Percentiles rank a stretch among this genome's conserved stretches.
Evolutionary conservation across 164 flowering plant species (phyloP).

Genomic region (Stephania yunnanensis): DNA sequence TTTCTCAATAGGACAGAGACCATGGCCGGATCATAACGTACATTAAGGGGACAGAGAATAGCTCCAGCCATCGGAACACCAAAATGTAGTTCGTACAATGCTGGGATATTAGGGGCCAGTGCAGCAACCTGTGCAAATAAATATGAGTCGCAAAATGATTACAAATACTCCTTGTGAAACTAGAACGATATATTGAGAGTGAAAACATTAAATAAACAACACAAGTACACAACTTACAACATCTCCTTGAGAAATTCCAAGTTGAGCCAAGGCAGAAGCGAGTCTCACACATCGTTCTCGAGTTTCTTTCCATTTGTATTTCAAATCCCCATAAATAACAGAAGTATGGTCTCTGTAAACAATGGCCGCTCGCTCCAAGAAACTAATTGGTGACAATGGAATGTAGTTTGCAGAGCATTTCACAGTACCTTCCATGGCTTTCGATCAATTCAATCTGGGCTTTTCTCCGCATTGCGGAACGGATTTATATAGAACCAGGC

Average conservation of each 20-base stretch:
- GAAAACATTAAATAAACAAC: too few species aligned
- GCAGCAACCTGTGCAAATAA: conserved; percentile 47
- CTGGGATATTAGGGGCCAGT: conserved; percentile 62
- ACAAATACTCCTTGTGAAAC: too few species aligned
- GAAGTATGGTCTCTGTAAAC: conserved; percentile 39
- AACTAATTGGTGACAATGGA: too few species aligned
- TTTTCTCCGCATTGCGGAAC: too few species aligned
- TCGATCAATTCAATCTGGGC: too few species aligned
- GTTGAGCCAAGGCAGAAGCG: conserved; percentile 41
- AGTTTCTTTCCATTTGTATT: conserved; percentile 39
- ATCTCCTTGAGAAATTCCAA: conserved; percentile 46
- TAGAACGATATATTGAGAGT: too few species aligned
- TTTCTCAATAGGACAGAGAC: conserved; percentile 42
- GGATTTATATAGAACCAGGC: too few species aligned
- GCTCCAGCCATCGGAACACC: conserved; percentile 80
- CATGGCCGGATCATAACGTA: conserved; percentile 47
- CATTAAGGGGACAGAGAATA: conserved; percentile 54
- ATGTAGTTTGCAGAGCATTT: too few species aligned
- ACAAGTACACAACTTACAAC: conserved; percentile 26
- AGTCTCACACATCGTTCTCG: conserved; percentile 33
- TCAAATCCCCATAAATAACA: conserved; percentile 32
- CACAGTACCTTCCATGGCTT: too few species aligned
- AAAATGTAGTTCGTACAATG: conserved; percentile 70
- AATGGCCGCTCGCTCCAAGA: conserved; percentile 32
- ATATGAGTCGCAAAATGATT: background rate